Evolutionary conservation across 2,329 filamentous ascomycete genomes (phyloP).

Genomic region (Hirsutella thompsonii): DNA sequence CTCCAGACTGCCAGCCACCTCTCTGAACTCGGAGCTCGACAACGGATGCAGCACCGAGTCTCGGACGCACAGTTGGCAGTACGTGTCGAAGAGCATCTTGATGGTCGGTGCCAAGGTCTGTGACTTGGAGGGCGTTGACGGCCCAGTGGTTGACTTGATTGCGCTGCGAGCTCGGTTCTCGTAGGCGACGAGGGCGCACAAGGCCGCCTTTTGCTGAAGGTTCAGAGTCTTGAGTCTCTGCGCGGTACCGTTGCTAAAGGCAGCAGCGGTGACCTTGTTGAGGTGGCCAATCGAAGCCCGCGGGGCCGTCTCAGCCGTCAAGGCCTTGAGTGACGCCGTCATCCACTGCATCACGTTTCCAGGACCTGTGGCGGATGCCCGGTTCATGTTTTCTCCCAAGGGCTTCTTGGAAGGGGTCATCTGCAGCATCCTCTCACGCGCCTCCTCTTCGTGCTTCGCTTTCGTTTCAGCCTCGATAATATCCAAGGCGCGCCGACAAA

Average conservation of each 20-base stretch:
- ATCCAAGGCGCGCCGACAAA: conserved; percentile 81
- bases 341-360: conserved; percentile 32
- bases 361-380: conserved; percentile 26
- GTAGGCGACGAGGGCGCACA: conserved; percentile 80
- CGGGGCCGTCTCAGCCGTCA: conserved; percentile 71
- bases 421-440: conserved; percentile 40
- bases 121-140: conserved; percentile 47
- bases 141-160: conserved; percentile 27
- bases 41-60: conserved; percentile 86
- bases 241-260: conserved; percentile 78
- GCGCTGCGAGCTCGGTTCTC: conserved; percentile 55
- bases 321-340: conserved; percentile 39
- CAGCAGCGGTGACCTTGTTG: conserved; percentile 78
- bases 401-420: conserved; percentile 62
- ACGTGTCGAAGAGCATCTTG: conserved; percentile 73
- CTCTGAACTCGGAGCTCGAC: conserved; percentile 83
- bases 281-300: conserved; percentile 83
- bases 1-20: conserved; percentile 82
- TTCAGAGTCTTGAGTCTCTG: conserved; percentile 82
- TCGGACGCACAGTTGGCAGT: conserved; percentile 67
- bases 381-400: conserved; percentile 68
- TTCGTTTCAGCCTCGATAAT: conserved; percentile 76
- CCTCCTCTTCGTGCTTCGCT: conserved; percentile 54
- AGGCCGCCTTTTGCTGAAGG: conserved; percentile 87
- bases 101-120: conserved; percentile 59